Evolutionary conservation across 257 asterid species (phyloP).

Genomic region (Fraxinus excelsior): DNA sequence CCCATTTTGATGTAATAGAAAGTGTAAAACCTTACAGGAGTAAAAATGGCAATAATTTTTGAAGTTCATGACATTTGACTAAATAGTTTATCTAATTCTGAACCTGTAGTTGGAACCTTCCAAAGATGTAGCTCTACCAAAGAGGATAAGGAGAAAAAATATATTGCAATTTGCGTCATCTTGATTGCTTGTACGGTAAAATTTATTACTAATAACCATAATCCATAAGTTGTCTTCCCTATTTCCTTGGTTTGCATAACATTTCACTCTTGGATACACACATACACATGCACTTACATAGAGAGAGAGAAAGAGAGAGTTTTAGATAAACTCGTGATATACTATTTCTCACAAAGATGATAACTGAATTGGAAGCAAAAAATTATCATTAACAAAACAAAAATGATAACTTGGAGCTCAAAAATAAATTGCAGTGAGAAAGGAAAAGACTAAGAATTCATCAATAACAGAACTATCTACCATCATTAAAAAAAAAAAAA

Average conservation of each 20-base stretch:
- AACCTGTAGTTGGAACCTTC: not conserved
- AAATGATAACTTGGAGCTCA: not conserved
- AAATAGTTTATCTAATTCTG: not conserved
- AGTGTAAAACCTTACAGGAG: not conserved
- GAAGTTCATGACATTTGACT: not conserved
- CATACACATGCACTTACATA: not conserved
- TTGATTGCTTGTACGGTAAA: not conserved
- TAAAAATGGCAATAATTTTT: not conserved
- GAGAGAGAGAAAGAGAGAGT: too few species aligned
- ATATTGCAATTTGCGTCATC: not conserved
- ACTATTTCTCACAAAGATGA: too few species aligned
- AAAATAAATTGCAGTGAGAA: not conserved
- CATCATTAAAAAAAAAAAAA: too few species aligned
- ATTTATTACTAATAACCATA: not conserved
- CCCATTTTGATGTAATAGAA: not conserved
- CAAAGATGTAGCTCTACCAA: not conserved
- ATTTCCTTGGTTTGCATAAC: not conserved
- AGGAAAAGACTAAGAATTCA: not conserved
- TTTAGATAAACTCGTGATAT: too few species aligned
- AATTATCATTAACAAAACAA: not conserved
- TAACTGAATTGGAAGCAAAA: too few species aligned
- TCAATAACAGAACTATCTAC: not conserved
- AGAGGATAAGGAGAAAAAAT: not conserved
- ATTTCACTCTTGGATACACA: not conserved
- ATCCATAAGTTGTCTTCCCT: not conserved